Percentiles rank a stretch among this genome's conserved stretches.
These are phyloP conservation scores for Schizochytrium sp. DNA, from an alignment of 108 stramenopile genomes.

Conservation along the genomic window DNA sequence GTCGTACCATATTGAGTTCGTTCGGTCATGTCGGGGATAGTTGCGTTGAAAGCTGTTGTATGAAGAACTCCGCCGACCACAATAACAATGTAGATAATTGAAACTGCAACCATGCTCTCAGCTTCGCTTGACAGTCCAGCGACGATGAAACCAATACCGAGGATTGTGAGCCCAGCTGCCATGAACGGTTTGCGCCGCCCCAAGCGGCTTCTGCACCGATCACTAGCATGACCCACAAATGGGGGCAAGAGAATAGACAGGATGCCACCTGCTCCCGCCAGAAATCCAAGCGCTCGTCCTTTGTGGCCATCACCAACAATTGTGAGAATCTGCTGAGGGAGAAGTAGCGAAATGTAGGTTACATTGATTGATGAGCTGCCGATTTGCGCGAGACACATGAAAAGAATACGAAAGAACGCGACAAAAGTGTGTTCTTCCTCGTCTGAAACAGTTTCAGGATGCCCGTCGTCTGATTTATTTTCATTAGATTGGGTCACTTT, in stretches of 20 bases:
- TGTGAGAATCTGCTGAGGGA: background rate
- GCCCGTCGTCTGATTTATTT: background rate
- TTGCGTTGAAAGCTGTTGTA: slow-evolving; percentile 48
- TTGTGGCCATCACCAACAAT: slow-evolving; percentile 48
- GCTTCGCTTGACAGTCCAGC: background rate
- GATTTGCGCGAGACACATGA: slow-evolving; percentile 28
- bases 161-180: slow-evolving; percentile 5
- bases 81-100: background rate
- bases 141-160: background rate
- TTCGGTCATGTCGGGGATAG: slow-evolving; percentile 36
- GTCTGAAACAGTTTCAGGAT: background rate
- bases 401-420: background rate
- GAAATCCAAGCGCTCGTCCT: background rate
- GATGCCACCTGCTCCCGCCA: background rate
- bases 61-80: slow-evolving; percentile 18
- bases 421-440: background rate
- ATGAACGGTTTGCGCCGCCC: slow-evolving; percentile 49
- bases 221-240: background rate
- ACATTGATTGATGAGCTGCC: slow-evolving; percentile 9
- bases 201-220: background rate
- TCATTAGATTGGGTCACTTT: background rate
- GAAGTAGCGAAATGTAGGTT: background rate
- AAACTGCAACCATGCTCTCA: background rate
- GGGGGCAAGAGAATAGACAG: slow-evolving; percentile 14
- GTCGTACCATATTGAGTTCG: background rate